Evolutionary conservation across 176 grass and related monocot genomes (phyloP).

Genomic region (Bonia amplexicaulis): DNA sequence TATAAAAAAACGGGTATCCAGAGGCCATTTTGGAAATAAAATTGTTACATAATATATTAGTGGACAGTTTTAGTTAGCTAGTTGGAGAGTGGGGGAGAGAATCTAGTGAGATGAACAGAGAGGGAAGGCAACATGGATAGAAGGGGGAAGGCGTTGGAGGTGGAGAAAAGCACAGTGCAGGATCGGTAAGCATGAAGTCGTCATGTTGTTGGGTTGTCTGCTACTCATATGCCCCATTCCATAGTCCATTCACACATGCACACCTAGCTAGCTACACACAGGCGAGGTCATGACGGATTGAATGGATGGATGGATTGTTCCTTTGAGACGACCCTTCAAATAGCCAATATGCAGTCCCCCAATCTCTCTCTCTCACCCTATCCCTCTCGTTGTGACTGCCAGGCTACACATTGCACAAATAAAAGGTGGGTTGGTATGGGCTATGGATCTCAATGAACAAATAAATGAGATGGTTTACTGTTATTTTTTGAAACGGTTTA

Average conservation of each 20-base stretch:
- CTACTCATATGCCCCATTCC: constrained; percentile 2
- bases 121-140: constrained; percentile 13
- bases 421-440: too few relatives aligned
- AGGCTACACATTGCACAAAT: too few relatives aligned
- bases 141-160: background rate
- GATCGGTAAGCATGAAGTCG: constrained; percentile 60
- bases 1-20: too few relatives aligned
- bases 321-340: constrained; percentile 60
- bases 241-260: constrained; percentile 24
- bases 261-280: background rate
- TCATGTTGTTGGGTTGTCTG: constrained; percentile 63
- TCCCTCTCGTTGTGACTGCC: background rate
- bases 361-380: background rate
- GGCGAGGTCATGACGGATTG: constrained; percentile 30
- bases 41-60: too few relatives aligned
- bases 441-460: too few relatives aligned
- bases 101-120: too few relatives aligned
- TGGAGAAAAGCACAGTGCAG: constrained; percentile 42
- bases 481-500: too few relatives aligned
- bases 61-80: background rate
- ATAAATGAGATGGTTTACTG: too few relatives aligned
- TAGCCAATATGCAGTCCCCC: constrained; percentile 24
- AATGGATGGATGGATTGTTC: too few relatives aligned
- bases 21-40: too few relatives aligned
- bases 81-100: background rate